Percentiles rank a stretch among this genome's conserved stretches.
phyloP scores from a whole-genome alignment of 768 basidiomycete genomes.

The Myochromella boudieri region DNA sequence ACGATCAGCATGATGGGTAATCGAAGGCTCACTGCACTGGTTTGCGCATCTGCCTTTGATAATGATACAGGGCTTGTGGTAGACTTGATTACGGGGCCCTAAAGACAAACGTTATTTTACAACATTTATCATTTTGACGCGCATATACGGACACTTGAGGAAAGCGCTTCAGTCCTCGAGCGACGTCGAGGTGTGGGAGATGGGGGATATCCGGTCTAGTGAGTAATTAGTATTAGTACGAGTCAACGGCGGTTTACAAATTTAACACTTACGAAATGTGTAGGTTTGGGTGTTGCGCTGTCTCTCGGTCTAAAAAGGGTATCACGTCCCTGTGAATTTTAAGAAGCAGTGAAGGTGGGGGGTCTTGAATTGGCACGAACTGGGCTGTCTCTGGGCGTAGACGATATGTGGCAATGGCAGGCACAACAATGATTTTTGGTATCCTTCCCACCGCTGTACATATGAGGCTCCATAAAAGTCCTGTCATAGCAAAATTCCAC shows the following conservation, averaged over 20 bases:
- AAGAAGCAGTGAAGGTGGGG: background rate
- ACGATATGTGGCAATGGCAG: slow-evolving; percentile 1
- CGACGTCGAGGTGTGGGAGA: no score
- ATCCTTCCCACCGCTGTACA: background rate
- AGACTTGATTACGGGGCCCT: no score
- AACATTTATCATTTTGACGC: no score
- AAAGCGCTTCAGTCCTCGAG: no score
- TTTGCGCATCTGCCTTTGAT: no score
- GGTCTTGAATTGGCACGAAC: background rate
- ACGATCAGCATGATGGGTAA: background rate
- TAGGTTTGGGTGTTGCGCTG: background rate
- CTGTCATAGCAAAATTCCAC: no score
- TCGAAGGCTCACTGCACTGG: no score
- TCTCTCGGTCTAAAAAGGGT: background rate
- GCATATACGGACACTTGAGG: no score
- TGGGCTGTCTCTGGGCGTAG: background rate
- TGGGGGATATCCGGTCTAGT: no score
- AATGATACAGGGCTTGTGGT: no score
- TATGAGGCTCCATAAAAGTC: background rate
- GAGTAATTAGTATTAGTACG: background rate
- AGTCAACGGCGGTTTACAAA: background rate
- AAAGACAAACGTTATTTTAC: no score
- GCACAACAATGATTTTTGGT: slow-evolving; percentile 4
- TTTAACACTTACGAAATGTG: background rate
- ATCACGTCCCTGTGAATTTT: background rate